Evolutionary conservation across 495 filamentous ascomycete species (phyloP), one percentile per base, ranked within the genome.

Genomic region (Hypoxylon intermedium): DNA sequence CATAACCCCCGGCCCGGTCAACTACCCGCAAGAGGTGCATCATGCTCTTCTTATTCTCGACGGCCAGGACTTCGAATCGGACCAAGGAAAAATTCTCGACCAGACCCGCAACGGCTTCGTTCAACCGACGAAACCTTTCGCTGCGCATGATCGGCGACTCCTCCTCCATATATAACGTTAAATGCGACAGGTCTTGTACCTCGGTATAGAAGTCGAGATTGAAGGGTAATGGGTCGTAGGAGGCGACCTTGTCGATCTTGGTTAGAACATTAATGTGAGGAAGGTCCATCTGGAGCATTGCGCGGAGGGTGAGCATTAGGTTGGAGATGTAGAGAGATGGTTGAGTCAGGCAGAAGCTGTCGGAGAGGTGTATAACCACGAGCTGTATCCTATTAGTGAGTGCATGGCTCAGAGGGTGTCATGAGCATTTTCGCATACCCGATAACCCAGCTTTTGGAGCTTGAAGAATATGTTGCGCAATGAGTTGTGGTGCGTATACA

Each of bases 251-350:
- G 75, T 98, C 94, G 73, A 98, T 96, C 75, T 98, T 98, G 15
- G 92, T 97, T 19, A 98, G 82, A 53, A 98, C 90, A 15, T 65
- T 65, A 51, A 98, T 80, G 67, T 96, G 91, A 11, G 94, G 91
- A 24, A 98, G 86, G 68, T 97, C 93, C 79, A 98, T 91, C 76
- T 97, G 93, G 24, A 98, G 85, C 94, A 98, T 98, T 63, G 90
- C 90, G 60, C 94, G 89, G 50, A 98, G 85, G 31, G 90, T 91
- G 28, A 98, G 88, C 49, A 98, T 85, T 53, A 98, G 81, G 47
- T 93, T 89, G 60, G 93, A 96, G 48, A 98, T 90, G 74, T 94
- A 98, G 65, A 97, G 88, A 19, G 92, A 95, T 0, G 94, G 94
- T 43, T 92, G 83, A 0, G 92, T 94, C 24, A 97, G 83, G 72